A percentile compares a stretch with the other conserved stretches of the same genome.
These are phyloP conservation scores for Vitis cinerea DNA, from an alignment of 164 flowering plant genomes.

Conservation along the genomic window DNA sequence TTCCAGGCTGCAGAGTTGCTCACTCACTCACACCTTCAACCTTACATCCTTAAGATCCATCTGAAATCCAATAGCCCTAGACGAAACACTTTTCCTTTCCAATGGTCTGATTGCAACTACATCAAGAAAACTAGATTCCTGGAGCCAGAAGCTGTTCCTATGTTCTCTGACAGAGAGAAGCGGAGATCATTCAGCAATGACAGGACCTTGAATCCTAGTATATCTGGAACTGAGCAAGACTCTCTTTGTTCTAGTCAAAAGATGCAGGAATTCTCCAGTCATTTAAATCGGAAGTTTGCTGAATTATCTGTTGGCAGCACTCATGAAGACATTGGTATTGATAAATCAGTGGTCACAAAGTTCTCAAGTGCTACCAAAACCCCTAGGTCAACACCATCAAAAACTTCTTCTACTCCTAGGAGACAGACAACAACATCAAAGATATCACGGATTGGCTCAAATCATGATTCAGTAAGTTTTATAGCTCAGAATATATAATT, in stretches of 20 bases:
- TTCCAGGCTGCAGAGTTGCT: slow-evolving; percentile 90
- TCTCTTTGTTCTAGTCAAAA: slow-evolving; percentile 45
- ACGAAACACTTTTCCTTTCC: slow-evolving; percentile 40
- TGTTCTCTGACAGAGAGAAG: slow-evolving; percentile 33
- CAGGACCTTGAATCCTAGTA: slow-evolving; percentile 67
- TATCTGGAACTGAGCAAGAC: slow-evolving; percentile 55
- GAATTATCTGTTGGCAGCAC: slow-evolving; percentile 46
- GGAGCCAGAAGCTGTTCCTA: slow-evolving; percentile 40
- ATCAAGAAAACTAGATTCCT: slow-evolving; percentile 49
- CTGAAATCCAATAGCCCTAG: slow-evolving; percentile 59
- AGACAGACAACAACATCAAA: slow-evolving; percentile 51
- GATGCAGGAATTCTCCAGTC: slow-evolving; percentile 31
- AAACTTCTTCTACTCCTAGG: slow-evolving; percentile 56
- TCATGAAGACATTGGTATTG: slow-evolving; percentile 37
- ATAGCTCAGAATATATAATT: neutral
- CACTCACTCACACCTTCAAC: slow-evolving; percentile 77
- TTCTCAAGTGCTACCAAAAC: slow-evolving; percentile 36
- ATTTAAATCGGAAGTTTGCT: slow-evolving; percentile 32
- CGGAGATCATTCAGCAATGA: slow-evolving; percentile 59
- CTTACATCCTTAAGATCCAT: slow-evolving; percentile 66
- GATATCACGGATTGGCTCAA: neutral
- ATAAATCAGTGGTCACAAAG: slow-evolving; percentile 37
- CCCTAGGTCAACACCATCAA: slow-evolving; percentile 47
- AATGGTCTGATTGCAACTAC: slow-evolving; percentile 39
- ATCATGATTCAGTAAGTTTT: slow-evolving; percentile 52